Evolutionary conservation across 1,139 yeast genomes (phyloP).

Genomic region (Candida pseudocylindracea): DNA sequence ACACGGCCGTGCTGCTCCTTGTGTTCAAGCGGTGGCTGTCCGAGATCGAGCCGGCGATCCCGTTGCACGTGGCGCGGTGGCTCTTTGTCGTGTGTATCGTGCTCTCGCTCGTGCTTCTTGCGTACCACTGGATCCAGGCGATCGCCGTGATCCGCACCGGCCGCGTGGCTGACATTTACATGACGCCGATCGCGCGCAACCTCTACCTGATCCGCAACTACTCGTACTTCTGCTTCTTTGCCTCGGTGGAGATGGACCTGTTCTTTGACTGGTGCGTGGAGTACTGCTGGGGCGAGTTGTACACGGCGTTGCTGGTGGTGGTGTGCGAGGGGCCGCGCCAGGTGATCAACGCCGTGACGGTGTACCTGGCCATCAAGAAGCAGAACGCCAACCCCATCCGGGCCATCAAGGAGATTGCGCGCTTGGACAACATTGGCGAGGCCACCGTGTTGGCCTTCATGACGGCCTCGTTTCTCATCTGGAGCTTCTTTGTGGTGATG

Average conservation of each 20-base stretch:
- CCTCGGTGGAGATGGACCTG: constrained; percentile 42
- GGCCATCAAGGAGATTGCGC: no score
- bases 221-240: constrained; percentile 50
- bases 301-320: constrained; percentile 37
- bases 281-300: constrained; percentile 42
- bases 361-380: constrained; percentile 5
- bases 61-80: constrained; percentile 46
- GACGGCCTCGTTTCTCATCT: no score
- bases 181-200: constrained; percentile 39
- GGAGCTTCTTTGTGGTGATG: no score
- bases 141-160: constrained; percentile 31
- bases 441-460: no score
- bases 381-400: no score
- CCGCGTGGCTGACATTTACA: constrained; percentile 50
- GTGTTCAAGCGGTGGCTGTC: constrained; percentile 63
- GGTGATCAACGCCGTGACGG: constrained; percentile 56
- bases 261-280: constrained; percentile 49
- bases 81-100: constrained; percentile 69
- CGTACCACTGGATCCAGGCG: constrained; percentile 41
- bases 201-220: constrained; percentile 34
- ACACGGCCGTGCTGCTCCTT: constrained; percentile 55
- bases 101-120: constrained; percentile 36
- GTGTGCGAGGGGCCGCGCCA: constrained; percentile 84
- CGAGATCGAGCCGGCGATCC: constrained; percentile 29
- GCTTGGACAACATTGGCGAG: no score